Evolutionary conservation across 345 rosid genomes (phyloP).

Genomic region (Aegle marmelos): DNA sequence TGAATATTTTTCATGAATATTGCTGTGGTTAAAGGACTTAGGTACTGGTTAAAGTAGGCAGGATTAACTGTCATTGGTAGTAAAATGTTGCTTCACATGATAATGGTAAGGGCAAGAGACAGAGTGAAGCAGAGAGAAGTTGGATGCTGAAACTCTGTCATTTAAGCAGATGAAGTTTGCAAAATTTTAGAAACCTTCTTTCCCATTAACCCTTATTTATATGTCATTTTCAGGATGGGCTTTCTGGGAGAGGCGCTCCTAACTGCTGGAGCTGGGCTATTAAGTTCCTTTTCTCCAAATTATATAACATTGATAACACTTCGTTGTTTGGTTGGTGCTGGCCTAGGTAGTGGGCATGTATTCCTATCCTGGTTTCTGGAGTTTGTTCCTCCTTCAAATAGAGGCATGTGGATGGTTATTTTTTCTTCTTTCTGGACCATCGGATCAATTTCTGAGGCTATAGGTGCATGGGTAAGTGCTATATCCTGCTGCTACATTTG

Average conservation of each 20-base stretch:
- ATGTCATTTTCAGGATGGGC: constrained; percentile 40
- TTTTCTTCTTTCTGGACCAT: constrained; percentile 52
- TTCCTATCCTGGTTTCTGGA: constrained; percentile 60
- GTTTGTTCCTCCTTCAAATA: constrained; percentile 53
- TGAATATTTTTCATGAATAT: neutral
- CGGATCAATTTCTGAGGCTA: constrained; percentile 51
- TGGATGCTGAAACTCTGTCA: neutral
- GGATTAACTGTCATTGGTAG: neutral
- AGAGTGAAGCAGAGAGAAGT: neutral
- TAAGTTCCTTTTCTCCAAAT: constrained; percentile 53
- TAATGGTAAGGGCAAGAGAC: neutral
- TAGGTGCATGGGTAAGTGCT: constrained; percentile 51
- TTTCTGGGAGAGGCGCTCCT: constrained; percentile 40
- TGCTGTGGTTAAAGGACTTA: neutral
- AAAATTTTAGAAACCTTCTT: neutral
- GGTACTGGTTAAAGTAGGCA: neutral
- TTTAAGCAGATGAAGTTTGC: neutral
- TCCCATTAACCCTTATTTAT: neutral
- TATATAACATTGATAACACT: constrained; percentile 30
- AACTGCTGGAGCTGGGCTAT: constrained; percentile 50
- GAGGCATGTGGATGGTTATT: constrained; percentile 61
- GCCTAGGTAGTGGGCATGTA: constrained; percentile 57
- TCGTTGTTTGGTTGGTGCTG: constrained; percentile 56
- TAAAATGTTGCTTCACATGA: neutral
- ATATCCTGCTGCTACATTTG: neutral